These are phyloP conservation scores for Xylaria bambusicola DNA, from an alignment of 495 filamentous ascomycete species.

Conservation along the genomic window DNA sequence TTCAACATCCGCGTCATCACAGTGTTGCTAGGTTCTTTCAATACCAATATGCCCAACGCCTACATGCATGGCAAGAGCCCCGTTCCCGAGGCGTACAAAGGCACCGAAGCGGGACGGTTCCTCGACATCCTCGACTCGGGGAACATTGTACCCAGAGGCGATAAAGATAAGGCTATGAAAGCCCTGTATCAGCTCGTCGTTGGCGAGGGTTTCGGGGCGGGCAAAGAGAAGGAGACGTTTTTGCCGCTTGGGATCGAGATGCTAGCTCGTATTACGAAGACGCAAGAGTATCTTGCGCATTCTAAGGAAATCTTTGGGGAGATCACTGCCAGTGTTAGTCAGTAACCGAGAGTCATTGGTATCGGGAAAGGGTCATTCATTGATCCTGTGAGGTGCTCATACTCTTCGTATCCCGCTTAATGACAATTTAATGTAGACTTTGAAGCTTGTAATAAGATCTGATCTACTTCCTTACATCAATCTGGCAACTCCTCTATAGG, in stretches of 20 bases:
- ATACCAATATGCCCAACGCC: slow-evolving; percentile 45
- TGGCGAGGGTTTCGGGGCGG: slow-evolving; percentile 48
- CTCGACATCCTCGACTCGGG: slow-evolving; percentile 36
- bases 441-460: no score
- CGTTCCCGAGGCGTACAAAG: slow-evolving; percentile 46
- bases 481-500: no score
- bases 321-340: slow-evolving; percentile 34
- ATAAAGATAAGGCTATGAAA: slow-evolving; percentile 53
- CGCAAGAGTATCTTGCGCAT: slow-evolving; percentile 38
- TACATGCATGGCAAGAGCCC: slow-evolving; percentile 29
- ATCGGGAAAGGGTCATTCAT: no score
- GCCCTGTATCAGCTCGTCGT: slow-evolving; percentile 51
- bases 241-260: slow-evolving; percentile 50
- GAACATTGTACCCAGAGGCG: slow-evolving; percentile 37
- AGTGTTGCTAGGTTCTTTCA: slow-evolving; percentile 50
- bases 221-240: slow-evolving; percentile 41
- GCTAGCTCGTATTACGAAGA: slow-evolving; percentile 36
- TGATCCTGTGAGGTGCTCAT: no score
- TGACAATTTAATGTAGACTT: no score
- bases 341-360: no score
- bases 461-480: no score
- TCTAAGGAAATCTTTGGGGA: slow-evolving; percentile 41
- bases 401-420: no score
- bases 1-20: slow-evolving; percentile 52
- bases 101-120: slow-evolving; percentile 38